phyloP scores from a whole-genome alignment of 306 rosid species.

The Begonia peltatifolia region DNA sequence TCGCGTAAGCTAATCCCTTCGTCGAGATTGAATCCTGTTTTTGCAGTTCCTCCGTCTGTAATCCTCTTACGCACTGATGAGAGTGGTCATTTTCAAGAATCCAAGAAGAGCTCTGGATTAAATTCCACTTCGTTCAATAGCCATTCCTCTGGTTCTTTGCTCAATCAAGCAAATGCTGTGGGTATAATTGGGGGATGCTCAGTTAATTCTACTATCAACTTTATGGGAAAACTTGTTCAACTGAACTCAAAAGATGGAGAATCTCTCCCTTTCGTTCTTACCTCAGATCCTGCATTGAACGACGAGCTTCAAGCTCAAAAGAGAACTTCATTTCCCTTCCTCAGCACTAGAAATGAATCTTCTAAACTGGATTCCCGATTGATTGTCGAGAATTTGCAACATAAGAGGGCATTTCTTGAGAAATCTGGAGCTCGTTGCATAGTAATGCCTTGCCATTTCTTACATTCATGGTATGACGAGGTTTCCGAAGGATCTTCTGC shows the following conservation, averaged over 20 bases:
- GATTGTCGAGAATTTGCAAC: constrained; percentile 35
- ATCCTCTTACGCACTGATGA: constrained; percentile 31
- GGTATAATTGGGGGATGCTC: constrained; percentile 74
- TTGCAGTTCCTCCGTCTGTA: constrained; percentile 38
- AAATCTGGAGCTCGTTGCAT: constrained; percentile 59
- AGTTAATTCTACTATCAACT: constrained; percentile 41
- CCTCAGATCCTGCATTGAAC: constrained; percentile 47
- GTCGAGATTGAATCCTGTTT: constrained; percentile 32
- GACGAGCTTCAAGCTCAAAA: constrained; percentile 37
- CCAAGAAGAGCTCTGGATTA: constrained; percentile 21
- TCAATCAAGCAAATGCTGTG: constrained; percentile 22
- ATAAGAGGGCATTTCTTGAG: constrained; percentile 52
- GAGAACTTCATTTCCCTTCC: constrained; percentile 27
- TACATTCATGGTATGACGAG: constrained; percentile 74
- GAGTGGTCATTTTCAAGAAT: constrained; percentile 30
- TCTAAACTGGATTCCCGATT: constrained; percentile 25
- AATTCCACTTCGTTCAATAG: constrained; percentile 17
- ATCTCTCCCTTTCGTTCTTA: constrained; percentile 43
- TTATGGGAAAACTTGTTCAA: constrained; percentile 41
- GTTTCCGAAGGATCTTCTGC: constrained; percentile 49
- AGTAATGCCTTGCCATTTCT: constrained; percentile 75
- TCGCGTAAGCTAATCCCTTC: constrained; percentile 21
- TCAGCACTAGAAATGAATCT: constrained; percentile 18
- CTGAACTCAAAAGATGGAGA: constrained; percentile 39
- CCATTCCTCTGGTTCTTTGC: constrained; percentile 19